These are phyloP conservation scores for Dothiorella sarmentorum DNA, from an alignment of 2,329 filamentous ascomycete species.

Conservation along the genomic window DNA sequence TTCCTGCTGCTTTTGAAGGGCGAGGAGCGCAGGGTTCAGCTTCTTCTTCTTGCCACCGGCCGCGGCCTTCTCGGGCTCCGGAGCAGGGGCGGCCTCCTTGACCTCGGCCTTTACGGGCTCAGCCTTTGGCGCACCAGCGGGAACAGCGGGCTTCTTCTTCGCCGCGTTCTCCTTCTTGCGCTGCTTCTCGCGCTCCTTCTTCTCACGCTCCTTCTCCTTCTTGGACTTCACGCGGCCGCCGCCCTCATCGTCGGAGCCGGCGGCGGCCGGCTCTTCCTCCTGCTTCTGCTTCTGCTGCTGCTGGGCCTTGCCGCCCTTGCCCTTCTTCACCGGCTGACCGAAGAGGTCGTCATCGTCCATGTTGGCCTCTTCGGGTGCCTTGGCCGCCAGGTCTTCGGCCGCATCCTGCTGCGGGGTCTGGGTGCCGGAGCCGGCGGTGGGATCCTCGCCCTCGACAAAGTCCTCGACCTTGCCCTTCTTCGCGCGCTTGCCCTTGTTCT, in stretches of 20 bases:
- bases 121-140: conserved; percentile 44
- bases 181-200: conserved; percentile 98
- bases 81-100: conserved; percentile 31
- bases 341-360: conserved; percentile 74
- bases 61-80: conserved; percentile 32
- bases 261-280: background rate
- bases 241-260: conserved; percentile 39
- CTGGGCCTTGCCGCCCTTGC: conserved; percentile 50
- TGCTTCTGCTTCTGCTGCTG: conserved; percentile 31
- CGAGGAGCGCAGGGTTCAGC: conserved; percentile 67
- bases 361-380: conserved; percentile 75
- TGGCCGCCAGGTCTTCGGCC: conserved; percentile 50
- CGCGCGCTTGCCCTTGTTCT: conserved; percentile 63
- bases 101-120: conserved; percentile 44
- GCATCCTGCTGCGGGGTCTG: conserved; percentile 21
- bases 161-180: conserved; percentile 86
- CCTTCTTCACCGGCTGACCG: conserved; percentile 70
- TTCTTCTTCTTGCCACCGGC: conserved; percentile 81
- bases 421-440: conserved; percentile 41
- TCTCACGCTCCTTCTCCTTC: conserved; percentile 96
- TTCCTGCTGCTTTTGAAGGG: conserved; percentile 80
- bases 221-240: conserved; percentile 73
- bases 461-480: conserved; percentile 85
- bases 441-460: conserved; percentile 67
- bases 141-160: conserved; percentile 57